Evolutionary conservation across 129 eudicot species (phyloP).

Genomic region (Saussurea involucrata): DNA sequence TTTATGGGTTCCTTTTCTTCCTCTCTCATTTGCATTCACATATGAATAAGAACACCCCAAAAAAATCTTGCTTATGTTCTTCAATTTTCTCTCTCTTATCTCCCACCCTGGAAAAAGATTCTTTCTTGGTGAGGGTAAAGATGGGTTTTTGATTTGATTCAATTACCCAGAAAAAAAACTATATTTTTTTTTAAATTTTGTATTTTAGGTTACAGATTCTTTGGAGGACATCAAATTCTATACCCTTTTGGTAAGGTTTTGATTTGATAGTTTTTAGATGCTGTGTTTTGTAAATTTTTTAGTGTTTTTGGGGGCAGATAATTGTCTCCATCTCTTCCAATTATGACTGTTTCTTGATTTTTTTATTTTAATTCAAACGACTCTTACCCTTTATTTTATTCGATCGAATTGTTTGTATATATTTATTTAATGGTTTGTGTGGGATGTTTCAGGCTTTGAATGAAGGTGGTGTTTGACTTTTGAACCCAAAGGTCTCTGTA

Average conservation of each 20-base stretch:
- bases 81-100: constrained; percentile 20
- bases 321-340: constrained; percentile 27
- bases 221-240: constrained; percentile 20
- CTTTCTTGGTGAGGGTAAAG: constrained; percentile 25
- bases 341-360: constrained; percentile 34
- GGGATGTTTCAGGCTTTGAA: constrained; percentile 31
- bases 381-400: constrained; percentile 9
- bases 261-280: constrained; percentile 23
- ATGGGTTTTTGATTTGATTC: constrained; percentile 7
- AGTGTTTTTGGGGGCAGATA: constrained; percentile 20
- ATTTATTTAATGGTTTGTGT: constrained; percentile 13
- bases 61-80: constrained; percentile 18
- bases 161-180: constrained; percentile 5
- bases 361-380: not conserved
- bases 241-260: constrained; percentile 29
- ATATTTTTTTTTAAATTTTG: not conserved
- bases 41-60: constrained; percentile 18
- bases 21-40: constrained; percentile 15
- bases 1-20: constrained; percentile 22
- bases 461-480: constrained; percentile 33
- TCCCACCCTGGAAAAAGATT: constrained; percentile 22
- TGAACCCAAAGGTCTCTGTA: constrained; percentile 11
- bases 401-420: constrained; percentile 11
- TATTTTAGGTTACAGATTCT: constrained; percentile 19
- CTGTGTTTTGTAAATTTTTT: constrained; percentile 17